Evolutionary conservation across 2,329 filamentous ascomycete genomes (phyloP), one percentile per base, ranked within the genome.

Genomic region (Colletotrichum lini): DNA sequence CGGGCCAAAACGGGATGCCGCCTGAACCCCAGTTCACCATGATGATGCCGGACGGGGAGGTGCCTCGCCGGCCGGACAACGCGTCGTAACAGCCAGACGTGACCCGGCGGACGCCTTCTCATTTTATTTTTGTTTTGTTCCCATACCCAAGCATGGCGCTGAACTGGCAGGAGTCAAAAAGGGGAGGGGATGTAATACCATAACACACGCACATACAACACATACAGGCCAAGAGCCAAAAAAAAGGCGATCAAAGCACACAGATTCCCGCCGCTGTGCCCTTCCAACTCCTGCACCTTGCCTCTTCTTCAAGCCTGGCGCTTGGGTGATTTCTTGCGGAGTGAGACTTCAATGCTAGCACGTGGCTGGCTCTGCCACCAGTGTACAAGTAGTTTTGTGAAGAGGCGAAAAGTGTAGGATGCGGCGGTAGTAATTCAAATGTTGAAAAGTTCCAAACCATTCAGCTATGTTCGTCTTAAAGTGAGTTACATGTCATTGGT

Each of bases 11-110:
- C 63, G 79, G 79, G 7, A 75, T 84, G 57, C 84, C 85, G 0
- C 80, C 81, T 0, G 85, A 87, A 79, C 84, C 83, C 62, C 81
- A 82, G n/a, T 82, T 85, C 60, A 81, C 81, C 38, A 80, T 87
- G 77, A 88, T 88, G 86, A 84, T 86, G 80, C 83, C 84, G 47
- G 85, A 88, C 65, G 82, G 81, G 18, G 83, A 88, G 78, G 81
- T 80, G 73, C 85, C 85, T 12, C 80, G 85, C 57, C 79, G 81
- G 30, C 82, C 84, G 3, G 83, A 84, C 45, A 67, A 56, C 4
- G 53, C 69, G 40, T 59, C 59, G 38, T 72, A 72, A 54, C 58
- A 21, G 21, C 9, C 23, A 53, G 58, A 64, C 53, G 58, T 50
- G 52, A 63, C 26, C 50, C 30, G 63, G 62, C 67, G 38, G 26